phyloP scores from a whole-genome alignment of 1,284 basidiomycete genomes.

The Malassezia globosa region DNA sequence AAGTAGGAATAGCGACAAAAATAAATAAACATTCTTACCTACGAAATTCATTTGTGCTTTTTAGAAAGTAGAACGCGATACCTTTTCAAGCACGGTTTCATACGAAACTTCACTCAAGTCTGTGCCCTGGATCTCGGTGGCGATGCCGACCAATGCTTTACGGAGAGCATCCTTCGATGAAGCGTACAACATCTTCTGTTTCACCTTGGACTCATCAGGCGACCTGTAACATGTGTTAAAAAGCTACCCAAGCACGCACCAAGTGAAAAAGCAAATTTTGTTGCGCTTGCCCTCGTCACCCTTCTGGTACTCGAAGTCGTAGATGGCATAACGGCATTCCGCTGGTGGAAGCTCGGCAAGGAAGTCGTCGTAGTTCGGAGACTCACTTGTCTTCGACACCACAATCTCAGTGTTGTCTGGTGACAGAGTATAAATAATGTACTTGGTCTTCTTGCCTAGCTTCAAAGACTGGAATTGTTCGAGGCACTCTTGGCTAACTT shows the following conservation, averaged over 20 bases:
- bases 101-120: constrained; percentile 66
- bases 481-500: constrained; percentile 57
- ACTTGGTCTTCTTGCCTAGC: constrained; percentile 69
- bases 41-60: not conserved
- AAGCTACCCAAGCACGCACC: constrained; percentile 51
- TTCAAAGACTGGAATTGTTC: constrained; percentile 64
- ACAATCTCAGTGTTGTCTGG: constrained; percentile 55
- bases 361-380: constrained; percentile 65
- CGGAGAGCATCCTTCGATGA: constrained; percentile 80
- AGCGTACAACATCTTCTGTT: constrained; percentile 87
- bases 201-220: constrained; percentile 75
- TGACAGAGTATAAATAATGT: constrained; percentile 71
- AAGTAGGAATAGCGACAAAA: too few relatives aligned
- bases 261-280: constrained; percentile 78
- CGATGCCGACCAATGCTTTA: constrained; percentile 60
- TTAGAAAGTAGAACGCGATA: constrained; percentile 25
- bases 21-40: too few relatives aligned
- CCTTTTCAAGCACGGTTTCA: constrained; percentile 50
- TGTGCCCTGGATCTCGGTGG: constrained; percentile 75
- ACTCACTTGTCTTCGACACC: constrained; percentile 37
- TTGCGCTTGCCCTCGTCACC: constrained; percentile 69
- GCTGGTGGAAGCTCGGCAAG: constrained; percentile 61
- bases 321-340: constrained; percentile 79
- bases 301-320: constrained; percentile 78
- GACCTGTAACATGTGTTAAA: constrained; percentile 56